Conservation (phyloP, 441 rosid genomes). For the Populus hybrid region DNA sequence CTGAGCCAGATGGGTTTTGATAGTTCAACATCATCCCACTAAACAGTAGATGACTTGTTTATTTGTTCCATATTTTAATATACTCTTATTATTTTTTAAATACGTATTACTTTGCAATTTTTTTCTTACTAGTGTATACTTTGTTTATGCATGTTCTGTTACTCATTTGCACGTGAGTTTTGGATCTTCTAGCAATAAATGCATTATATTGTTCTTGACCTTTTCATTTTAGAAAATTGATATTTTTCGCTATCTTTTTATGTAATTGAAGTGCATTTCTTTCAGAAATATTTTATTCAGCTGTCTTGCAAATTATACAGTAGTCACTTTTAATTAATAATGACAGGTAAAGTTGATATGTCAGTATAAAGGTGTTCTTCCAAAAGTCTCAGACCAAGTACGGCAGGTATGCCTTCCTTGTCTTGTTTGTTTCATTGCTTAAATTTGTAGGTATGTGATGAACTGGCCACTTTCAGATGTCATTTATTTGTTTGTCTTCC, state of each 20-base stretch:
- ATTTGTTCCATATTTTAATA: not conserved
- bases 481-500: too few relatives aligned
- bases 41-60: not conserved
- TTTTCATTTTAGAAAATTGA: not conserved
- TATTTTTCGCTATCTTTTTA: not conserved
- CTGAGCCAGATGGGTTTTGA: not conserved
- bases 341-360: constrained; percentile 63
- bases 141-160: not conserved
- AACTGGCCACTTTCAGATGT: constrained; percentile 2
- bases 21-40: not conserved
- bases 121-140: not conserved
- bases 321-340: not conserved
- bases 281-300: not conserved
- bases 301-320: not conserved
- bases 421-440: not conserved
- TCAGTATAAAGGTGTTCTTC: constrained; percentile 77
- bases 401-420: constrained; percentile 57
- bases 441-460: not conserved
- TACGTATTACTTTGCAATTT: not conserved
- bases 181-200: not conserved
- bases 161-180: not conserved
- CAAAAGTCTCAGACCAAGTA: constrained; percentile 74
- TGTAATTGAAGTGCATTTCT: not conserved
- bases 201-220: not conserved
- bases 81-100: not conserved